Evolutionary conservation across 441 rosid genomes (phyloP).

Genomic region (Populus tomentosa): DNA sequence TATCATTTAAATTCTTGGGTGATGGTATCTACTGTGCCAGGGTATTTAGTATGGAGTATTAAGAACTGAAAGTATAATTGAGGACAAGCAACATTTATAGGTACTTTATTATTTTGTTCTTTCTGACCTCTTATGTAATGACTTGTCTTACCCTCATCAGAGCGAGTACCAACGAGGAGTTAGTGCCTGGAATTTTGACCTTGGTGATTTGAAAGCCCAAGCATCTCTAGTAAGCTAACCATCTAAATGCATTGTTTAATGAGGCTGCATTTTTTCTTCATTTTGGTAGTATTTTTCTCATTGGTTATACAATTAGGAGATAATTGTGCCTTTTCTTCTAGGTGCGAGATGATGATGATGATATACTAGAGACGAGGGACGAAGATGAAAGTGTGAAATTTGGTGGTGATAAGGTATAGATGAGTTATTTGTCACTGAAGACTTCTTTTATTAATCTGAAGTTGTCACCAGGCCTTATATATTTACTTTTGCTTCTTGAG

Average conservation of each 20-base stretch:
- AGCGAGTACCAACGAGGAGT: conserved; percentile 98
- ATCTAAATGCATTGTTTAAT: conserved; percentile 5
- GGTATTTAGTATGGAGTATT: conserved; percentile 6
- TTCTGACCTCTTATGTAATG: neutral
- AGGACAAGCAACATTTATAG: neutral
- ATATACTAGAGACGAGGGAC: conserved; percentile 49
- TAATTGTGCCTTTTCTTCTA: conserved; percentile 27
- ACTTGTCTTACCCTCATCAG: conserved; percentile 39
- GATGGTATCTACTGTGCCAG: neutral
- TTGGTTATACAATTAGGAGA: conserved; percentile 14
- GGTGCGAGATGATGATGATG: conserved; percentile 81
- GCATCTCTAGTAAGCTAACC: conserved; percentile 69
- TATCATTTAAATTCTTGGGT: neutral
- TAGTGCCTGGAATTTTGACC: conserved; percentile 97
- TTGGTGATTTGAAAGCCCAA: conserved; percentile 90
- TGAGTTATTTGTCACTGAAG: neutral
- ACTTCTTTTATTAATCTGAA: neutral
- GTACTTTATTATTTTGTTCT: neutral
- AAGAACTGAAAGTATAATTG: neutral
- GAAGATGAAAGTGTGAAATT: conserved; percentile 47
- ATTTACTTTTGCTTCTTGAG: neutral
- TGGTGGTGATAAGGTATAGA: conserved; percentile 43
- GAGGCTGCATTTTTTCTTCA: neutral
- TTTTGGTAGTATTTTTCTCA: neutral
- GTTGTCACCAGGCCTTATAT: neutral